Percentiles rank a stretch among this genome's conserved stretches.
Conservation (phyloP, 2,329 filamentous ascomycete species). For the Teratosphaeria zuluensis region DNA sequence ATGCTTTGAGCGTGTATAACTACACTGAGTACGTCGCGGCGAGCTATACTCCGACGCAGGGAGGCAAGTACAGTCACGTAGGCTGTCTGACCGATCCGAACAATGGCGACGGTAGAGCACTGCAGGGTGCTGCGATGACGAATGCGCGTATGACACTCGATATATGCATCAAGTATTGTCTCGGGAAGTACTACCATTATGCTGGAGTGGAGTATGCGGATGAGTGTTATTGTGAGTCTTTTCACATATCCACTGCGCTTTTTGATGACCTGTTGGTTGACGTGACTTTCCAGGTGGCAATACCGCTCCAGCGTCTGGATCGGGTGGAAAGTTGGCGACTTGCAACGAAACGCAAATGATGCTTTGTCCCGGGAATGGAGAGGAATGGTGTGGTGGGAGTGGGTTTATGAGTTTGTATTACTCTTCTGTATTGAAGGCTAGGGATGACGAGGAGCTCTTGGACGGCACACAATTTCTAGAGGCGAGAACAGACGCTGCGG, state of each 20-base stretch:
- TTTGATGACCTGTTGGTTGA: background rate
- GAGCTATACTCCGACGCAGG: conserved; percentile 5
- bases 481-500: no score
- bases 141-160: conserved; percentile 18
- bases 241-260: no score
- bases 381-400: conserved; percentile 21
- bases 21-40: conserved; percentile 12
- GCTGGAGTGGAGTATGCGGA: conserved; percentile 15
- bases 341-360: conserved; percentile 15
- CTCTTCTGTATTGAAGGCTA: conserved; percentile 10
- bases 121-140: conserved; percentile 8
- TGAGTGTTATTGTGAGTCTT: conserved; percentile 1
- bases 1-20: conserved; percentile 20
- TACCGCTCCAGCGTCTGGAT: conserved; percentile 6
- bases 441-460: background rate
- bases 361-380: conserved; percentile 19
- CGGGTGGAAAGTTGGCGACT: conserved; percentile 8
- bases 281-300: conserved; percentile 14
- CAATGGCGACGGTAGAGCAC: conserved; percentile 7
- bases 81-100: conserved; percentile 18
- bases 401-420: conserved; percentile 25
- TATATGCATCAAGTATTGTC: conserved; percentile 21
- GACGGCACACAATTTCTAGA: no score
- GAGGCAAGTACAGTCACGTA: conserved; percentile 16
- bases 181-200: conserved; percentile 19